Conservation (phyloP, 2,329 filamentous ascomycete species). For the Ophiostoma himal-ulmi region DNA sequence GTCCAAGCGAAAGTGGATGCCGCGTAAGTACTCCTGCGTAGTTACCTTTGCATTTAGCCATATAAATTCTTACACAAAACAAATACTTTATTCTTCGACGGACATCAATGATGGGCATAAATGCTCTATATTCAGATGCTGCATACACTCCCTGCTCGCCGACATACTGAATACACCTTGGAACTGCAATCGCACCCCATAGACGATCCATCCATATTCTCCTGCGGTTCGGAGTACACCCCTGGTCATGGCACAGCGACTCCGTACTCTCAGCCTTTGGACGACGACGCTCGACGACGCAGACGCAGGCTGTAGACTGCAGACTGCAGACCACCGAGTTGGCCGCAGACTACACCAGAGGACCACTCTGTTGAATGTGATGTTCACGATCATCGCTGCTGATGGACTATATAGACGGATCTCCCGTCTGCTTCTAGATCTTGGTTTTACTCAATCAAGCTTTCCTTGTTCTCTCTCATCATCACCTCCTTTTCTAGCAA, state of each 20-base stretch:
- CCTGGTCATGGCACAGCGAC: background rate
- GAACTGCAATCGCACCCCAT: background rate
- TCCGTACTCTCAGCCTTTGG: slow-evolving; percentile 6
- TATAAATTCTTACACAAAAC: slow-evolving; percentile 7
- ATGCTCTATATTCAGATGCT: background rate
- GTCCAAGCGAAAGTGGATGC: slow-evolving; percentile 9
- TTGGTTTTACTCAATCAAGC: slow-evolving; percentile 15
- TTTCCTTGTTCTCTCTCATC: slow-evolving; percentile 11
- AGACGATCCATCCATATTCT: background rate
- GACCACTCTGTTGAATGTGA: background rate
- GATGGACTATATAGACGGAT: slow-evolving; percentile 12
- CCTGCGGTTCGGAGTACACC: background rate
- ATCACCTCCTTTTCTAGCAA: slow-evolving; percentile 1
- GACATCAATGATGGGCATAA: background rate
- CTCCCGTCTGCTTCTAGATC: slow-evolving; percentile 5
- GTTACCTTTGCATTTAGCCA: background rate
- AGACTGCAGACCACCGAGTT: background rate
- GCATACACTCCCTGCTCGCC: slow-evolving; percentile 4
- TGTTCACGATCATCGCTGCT: slow-evolving; percentile 1
- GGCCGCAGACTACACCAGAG: background rate
- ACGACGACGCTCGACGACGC: slow-evolving; percentile 7
- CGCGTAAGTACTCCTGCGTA: slow-evolving; percentile 8
- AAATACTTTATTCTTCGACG: background rate
- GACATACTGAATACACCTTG: background rate
- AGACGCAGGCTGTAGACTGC: background rate